A percentile compares a stretch with the other conserved stretches of the same genome.
Evolutionary conservation across 495 filamentous ascomycete genomes (phyloP).

Genomic region (Xylaria longipes): DNA sequence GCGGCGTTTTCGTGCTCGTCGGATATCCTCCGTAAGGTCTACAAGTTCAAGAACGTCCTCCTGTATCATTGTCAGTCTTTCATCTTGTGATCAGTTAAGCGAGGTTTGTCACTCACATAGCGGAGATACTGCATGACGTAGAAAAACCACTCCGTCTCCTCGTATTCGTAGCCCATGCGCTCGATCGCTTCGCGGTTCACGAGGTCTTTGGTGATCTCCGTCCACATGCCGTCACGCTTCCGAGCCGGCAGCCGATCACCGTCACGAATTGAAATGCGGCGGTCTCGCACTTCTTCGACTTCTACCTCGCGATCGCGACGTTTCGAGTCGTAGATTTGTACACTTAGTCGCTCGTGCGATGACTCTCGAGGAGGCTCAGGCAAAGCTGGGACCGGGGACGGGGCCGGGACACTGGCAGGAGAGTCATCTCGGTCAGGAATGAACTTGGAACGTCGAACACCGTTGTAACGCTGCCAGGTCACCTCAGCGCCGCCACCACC

Average conservation of each 20-base stretch:
- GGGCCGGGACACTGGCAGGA: constrained; percentile 22
- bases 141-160: constrained; percentile 88
- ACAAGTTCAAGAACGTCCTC: constrained; percentile 88
- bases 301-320: constrained; percentile 50
- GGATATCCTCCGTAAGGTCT: constrained; percentile 81
- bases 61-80: constrained; percentile 54
- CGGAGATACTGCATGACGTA: constrained; percentile 91
- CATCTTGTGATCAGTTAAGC: background rate
- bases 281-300: constrained; percentile 53
- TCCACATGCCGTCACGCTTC: constrained; percentile 81
- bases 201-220: constrained; percentile 94
- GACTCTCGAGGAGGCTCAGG: constrained; percentile 32
- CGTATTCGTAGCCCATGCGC: constrained; percentile 82
- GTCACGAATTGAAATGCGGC: constrained; percentile 46
- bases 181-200: constrained; percentile 89
- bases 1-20: constrained; percentile 73
- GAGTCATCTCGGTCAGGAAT: constrained; percentile 58
- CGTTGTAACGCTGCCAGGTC: constrained; percentile 78
- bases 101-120: constrained; percentile 68
- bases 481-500: constrained; percentile 72
- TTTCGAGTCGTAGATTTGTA: constrained; percentile 51
- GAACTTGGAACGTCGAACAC: constrained; percentile 72
- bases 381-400: background rate
- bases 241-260: constrained; percentile 40
- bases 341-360: constrained; percentile 48